These are phyloP conservation scores for Nannochloropsis limnetica DNA, from an alignment of 352 stramenopile species.

Conservation along the genomic window DNA sequence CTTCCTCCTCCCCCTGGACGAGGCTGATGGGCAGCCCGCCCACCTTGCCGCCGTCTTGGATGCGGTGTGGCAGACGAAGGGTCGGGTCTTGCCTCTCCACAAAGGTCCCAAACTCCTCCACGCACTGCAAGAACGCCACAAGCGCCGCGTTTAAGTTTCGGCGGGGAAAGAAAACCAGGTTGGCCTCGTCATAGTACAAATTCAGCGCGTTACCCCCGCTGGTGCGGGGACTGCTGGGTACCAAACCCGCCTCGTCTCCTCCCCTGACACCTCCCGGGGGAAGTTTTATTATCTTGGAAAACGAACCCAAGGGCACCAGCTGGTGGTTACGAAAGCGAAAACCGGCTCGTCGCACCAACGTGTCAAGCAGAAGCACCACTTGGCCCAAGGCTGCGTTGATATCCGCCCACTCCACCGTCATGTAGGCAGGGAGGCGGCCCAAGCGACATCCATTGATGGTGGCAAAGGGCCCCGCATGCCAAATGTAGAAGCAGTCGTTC, in stretches of 20 bases:
- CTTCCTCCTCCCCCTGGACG: slow-evolving; percentile 68
- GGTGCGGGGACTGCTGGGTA: slow-evolving; percentile 38
- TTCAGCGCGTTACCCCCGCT: background rate
- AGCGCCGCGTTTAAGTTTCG: slow-evolving; percentile 80
- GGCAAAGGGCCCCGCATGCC: slow-evolving; percentile 44
- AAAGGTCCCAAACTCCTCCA: slow-evolving; percentile 65
- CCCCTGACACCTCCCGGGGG: background rate
- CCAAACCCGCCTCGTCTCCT: background rate
- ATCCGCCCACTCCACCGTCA: slow-evolving; percentile 46
- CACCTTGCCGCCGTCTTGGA: slow-evolving; percentile 71
- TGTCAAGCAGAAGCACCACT: slow-evolving; percentile 43
- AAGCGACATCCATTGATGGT: slow-evolving; percentile 50
- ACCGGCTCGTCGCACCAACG: background rate
- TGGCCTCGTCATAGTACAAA: slow-evolving; percentile 51
- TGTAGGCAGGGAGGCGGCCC: slow-evolving; percentile 38
- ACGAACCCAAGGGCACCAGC: slow-evolving; percentile 70
- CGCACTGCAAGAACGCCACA: slow-evolving; percentile 74
- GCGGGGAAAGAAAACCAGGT: slow-evolving; percentile 67
- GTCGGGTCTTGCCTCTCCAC: slow-evolving; percentile 74
- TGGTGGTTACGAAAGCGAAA: slow-evolving; percentile 60
- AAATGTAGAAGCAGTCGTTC: slow-evolving; percentile 50
- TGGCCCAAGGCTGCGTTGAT: slow-evolving; percentile 49
- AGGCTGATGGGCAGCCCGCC: slow-evolving; percentile 72
- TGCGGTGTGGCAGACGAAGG: slow-evolving; percentile 77
- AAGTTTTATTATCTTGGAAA: slow-evolving; percentile 45